Evolutionary conservation across 2,329 filamentous ascomycete genomes (phyloP), one percentile per base, ranked within the genome.

Genomic region (Pseudogymnoascus destructans): DNA sequence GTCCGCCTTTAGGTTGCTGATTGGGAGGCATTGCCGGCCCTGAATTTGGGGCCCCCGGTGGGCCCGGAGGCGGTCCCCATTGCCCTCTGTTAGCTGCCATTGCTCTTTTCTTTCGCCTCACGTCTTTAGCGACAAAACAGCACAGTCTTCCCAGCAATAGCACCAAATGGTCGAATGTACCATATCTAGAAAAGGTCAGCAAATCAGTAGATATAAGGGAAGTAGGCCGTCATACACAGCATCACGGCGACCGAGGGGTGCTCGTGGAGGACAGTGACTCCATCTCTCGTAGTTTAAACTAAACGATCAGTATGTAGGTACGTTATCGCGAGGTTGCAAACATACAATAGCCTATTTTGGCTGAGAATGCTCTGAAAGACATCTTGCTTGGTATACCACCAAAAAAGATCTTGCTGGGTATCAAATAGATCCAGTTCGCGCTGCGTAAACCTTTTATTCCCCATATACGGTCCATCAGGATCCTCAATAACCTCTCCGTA

Each of bases 361-460:
- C 91, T 93, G 21, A 97, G 75, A 61, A 96, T 81, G 68, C 88
- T 90, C 70, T 96, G 92, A 65, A 92, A 95, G 7, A 87, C 82
- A 69, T 97, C 93, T 75, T 96, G 93, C 71, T 95, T 95, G 65
- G 81, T 85, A 69, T 91, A 96, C 87, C 90, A 96, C 91, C 92
- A 98, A 68, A 87, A 95, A 4, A 97, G 73, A 71, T 97, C 93
- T 63, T 87, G 82, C 36, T 93, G 77, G 13, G 87, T 85, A 66
- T 93, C 87, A 66, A 87, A 95, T 38, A 80, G 84, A 61, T 89
- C 84, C 54, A 95, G 78, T 61, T 97, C 91, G 61, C 74, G 77
- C 33, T 63, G 57, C 1, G 67, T 64, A 36, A 65, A 69, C 13
- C 61, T 54, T 57, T 61, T 64, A 15, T 49, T 59, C 33, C 57